phyloP scores from a whole-genome alignment of 495 filamentous ascomycete genomes.

The Neurospora terricola region DNA sequence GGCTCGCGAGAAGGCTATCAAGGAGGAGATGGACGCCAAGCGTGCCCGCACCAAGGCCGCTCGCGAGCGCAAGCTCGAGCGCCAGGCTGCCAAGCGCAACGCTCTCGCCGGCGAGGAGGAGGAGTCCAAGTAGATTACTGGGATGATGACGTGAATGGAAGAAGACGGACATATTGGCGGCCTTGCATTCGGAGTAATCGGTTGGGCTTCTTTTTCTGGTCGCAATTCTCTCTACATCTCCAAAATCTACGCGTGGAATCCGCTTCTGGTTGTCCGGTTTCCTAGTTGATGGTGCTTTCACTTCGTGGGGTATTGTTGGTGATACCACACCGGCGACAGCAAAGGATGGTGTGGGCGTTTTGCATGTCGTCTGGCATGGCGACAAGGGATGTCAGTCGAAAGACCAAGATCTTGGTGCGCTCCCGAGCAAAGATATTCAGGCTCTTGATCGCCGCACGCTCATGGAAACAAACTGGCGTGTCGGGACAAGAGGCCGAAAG shows the following conservation, averaged over 20 bases:
- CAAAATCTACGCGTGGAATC: conserved; percentile 20
- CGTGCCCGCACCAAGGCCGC: conserved; percentile 99
- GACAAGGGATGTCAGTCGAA: conserved; percentile 3
- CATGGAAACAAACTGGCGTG: background rate
- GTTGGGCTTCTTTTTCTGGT: conserved; percentile 42
- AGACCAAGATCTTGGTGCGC: background rate
- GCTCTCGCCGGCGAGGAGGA: conserved; percentile 66
- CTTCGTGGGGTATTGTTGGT: conserved; percentile 9
- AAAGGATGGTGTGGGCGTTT: conserved; percentile 35
- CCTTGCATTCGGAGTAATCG: conserved; percentile 47
- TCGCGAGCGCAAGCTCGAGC: conserved; percentile 89
- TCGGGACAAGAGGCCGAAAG: background rate
- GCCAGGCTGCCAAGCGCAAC: conserved; percentile 79
- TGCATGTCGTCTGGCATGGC: conserved; percentile 33
- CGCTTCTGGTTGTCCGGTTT: conserved; percentile 9
- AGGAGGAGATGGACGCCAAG: conserved; percentile 99
- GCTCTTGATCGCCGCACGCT: background rate
- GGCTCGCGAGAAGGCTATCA: conserved; percentile 81
- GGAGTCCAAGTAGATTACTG: conserved; percentile 40
- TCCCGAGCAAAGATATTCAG: background rate
- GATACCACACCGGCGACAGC: conserved; percentile 11
- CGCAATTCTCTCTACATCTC: conserved; percentile 33
- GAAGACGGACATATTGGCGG: conserved; percentile 33
- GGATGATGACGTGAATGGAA: conserved; percentile 25
- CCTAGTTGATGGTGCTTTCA: conserved; percentile 10